Evolutionary conservation across 805 yeast species (phyloP), one percentile per base, ranked within the genome.

Genomic region (Jamesozyma jinghongensis): DNA sequence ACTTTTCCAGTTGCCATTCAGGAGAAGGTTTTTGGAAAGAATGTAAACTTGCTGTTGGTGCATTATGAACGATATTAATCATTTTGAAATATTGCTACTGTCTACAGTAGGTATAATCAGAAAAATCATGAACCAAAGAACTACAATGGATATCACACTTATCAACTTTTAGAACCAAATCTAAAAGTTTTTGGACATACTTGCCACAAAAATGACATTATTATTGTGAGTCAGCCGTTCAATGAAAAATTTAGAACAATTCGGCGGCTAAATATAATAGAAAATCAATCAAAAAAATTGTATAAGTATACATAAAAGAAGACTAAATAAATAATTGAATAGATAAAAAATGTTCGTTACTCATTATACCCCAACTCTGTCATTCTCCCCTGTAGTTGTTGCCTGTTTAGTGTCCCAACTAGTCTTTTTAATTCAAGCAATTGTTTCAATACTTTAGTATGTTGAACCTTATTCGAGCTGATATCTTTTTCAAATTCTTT

Each of bases 361-460:
- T 16, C 18, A 5, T 7, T 14, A 6, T 26, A 18, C 27, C 10
- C 8, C 16, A 19, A 20, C 14, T 16, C 12, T 18, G 5, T 26
- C 25, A 18, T 26, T 27, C 18, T 35, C 13, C 27, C 38, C 12
- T 35, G 25, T 4, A 25, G n/a, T 13, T 16, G 6, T 34, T 25
- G 30, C 18, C 25, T 25, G 27, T 25, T 25, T 16, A 26, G 13
- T 13, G 28, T 20, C 5, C 30, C 30, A 3, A n/a, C 18, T 8
- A 34, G 3, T 32, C 14, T 32, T 12, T 32, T 32, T 16, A 32
- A 10, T 8, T 26, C 31, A 19, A 38, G 26, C 12, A 34, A 25
- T 31, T 38, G 36, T 25, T 25, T 13, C 13, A 38, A 16, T 3
- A 38, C 28, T 19, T 33, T 32, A 26, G 32, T 25, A 19, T 33